Evolutionary conservation across 2,329 filamentous ascomycete species (phyloP).

Genomic region (Colletotrichum salicis): DNA sequence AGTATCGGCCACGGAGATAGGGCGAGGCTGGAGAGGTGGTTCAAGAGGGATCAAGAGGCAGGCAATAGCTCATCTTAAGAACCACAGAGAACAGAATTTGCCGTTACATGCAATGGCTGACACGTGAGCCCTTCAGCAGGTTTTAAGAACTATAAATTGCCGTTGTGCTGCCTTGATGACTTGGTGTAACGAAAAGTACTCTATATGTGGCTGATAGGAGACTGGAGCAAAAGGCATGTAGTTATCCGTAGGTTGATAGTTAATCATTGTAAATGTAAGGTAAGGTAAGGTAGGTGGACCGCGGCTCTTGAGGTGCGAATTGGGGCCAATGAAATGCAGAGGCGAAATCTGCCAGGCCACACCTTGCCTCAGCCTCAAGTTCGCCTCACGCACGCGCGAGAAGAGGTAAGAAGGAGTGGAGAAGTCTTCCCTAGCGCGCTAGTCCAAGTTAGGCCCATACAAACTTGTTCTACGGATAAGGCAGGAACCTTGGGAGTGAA

Average conservation of each 20-base stretch:
- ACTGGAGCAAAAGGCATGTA: not conserved
- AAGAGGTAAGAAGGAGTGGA: not conserved
- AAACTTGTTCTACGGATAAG: too few relatives aligned
- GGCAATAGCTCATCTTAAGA: constrained; percentile 21
- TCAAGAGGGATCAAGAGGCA: constrained; percentile 7
- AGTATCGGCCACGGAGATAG: not conserved
- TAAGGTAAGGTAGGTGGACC: not conserved
- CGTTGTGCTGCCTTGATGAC: constrained; percentile 7
- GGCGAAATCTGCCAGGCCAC: not conserved
- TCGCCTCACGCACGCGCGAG: not conserved
- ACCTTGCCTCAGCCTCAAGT: constrained; percentile 26
- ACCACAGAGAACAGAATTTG: not conserved
- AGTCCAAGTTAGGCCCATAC: not conserved
- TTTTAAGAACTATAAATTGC: not conserved
- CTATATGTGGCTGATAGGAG: constrained; percentile 14
- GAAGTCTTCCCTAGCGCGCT: not conserved
- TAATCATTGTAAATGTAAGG: not conserved
- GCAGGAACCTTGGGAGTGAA: not conserved
- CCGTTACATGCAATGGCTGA: not conserved
- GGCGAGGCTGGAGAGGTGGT: constrained; percentile 15
- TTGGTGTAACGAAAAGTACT: not conserved
- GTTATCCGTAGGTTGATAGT: not conserved
- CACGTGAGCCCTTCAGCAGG: not conserved
- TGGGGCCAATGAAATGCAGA: constrained; percentile 1
- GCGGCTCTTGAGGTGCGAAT: not conserved